Base-by-base conservation (phyloP, 257 asterid genomes). In the Cruciata laevipes region DNA sequence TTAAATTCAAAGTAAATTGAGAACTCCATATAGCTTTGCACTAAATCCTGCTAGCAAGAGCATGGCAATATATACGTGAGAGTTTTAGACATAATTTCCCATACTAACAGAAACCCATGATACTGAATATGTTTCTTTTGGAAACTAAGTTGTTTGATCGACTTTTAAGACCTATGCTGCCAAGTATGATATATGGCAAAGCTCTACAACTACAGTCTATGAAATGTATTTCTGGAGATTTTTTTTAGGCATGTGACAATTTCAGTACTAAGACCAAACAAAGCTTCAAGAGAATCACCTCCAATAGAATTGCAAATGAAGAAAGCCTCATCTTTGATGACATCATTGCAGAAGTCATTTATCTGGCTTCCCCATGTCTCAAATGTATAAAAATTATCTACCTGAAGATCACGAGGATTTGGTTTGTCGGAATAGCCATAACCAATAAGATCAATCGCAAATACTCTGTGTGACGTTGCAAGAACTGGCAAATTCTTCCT, bases 361-460 rank as follows among this genome's bases (percentile, higher is more conserved):
- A 93, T 76, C 77, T 93, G 98, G 74, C 77, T 74, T 66, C 81
- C 98, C 98, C 98, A 93, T 55, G 98, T 93, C 88, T 90, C 98
- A 71, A 93, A 93, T 16, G 95, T 86, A 74, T 92, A 93, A 60
- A 93, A 93, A 38, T 73, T 20, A 38, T 83, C 76, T 23, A 71
- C 72, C 68, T 78, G 80, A 73, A 88, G 88, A 23, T 82, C 76
- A 44, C 78, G 76, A 10, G 97, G 94, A 74, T 90, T 84, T 62
- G 98, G 98, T 80, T 93, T 93, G 82, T 93, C 98, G 13, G 98
- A 93, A 83, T 87, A 90, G 56, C 98, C 98, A 71, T 93, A 93
- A 31, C 98, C 98, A 72, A 93, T 88, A 20, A 93, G 94, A 80
- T 93, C 98, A 70, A 93, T 86, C n/a, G 97, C 87, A 63, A 83